phyloP scores from a whole-genome alignment of 345 rosid species.

The Eucalyptus sp. region DNA sequence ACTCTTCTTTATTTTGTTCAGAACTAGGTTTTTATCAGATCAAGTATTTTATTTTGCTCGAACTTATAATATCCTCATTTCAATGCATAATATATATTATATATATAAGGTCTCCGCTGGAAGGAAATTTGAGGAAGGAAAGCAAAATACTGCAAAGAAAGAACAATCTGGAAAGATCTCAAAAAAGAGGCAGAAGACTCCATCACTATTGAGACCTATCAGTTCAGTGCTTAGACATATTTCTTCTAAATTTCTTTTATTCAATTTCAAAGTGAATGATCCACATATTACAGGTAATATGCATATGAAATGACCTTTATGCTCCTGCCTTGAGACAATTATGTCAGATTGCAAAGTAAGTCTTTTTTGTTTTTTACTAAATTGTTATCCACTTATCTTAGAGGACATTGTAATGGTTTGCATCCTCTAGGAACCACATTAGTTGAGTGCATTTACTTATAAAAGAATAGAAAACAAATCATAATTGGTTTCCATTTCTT shows the following conservation, averaged over 20 bases:
- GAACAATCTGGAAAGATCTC: slow-evolving; percentile 30
- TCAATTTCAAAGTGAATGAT: not conserved
- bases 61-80: not conserved
- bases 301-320: slow-evolving; percentile 87
- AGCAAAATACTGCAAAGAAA: slow-evolving; percentile 39
- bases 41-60: not conserved
- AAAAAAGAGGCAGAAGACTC: slow-evolving; percentile 44
- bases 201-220: slow-evolving; percentile 69
- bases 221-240: slow-evolving; percentile 12
- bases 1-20: not conserved
- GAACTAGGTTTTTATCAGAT: not conserved
- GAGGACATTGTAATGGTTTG: not conserved
- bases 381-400: not conserved
- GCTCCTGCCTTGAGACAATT: slow-evolving; percentile 78
- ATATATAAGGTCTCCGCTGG: slow-evolving; percentile 71
- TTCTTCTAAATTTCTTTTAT: not conserved
- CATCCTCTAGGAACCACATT: not conserved
- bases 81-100: not conserved
- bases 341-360: slow-evolving; percentile 89
- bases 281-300: slow-evolving; percentile 34
- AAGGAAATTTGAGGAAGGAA: slow-evolving; percentile 39
- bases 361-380: not conserved
- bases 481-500: not conserved
- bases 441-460: not conserved
- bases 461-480: not conserved